Evolutionary conservation across 441 rosid genomes (phyloP).

Genomic region (Theobroma grandiflorum): DNA sequence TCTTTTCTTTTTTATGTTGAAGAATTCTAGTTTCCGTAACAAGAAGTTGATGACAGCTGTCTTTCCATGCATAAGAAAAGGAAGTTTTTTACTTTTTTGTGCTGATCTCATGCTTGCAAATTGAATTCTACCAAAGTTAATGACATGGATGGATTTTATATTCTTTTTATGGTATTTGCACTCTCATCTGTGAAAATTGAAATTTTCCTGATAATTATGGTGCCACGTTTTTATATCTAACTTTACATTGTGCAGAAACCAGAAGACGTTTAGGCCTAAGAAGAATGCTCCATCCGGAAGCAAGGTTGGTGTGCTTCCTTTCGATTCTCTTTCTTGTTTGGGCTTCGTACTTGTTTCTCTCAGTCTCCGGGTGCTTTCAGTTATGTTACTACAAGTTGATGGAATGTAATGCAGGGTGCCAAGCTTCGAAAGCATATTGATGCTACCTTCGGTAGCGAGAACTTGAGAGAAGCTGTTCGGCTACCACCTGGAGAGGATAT

Average conservation of each 20-base stretch:
- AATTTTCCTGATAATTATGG: constrained; percentile 11
- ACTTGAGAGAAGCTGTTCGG: constrained; percentile 55
- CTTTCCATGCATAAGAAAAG: not conserved
- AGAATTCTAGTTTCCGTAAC: not conserved
- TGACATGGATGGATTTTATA: not conserved
- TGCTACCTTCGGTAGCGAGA: constrained; percentile 58
- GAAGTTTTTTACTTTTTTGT: not conserved
- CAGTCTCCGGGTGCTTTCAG: not conserved
- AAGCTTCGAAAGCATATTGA: constrained; percentile 57
- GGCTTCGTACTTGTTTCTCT: not conserved
- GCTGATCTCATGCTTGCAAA: not conserved
- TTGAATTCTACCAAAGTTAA: not conserved
- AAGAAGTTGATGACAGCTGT: constrained; percentile 4
- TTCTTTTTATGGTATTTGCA: not conserved
- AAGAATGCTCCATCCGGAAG: constrained; percentile 75
- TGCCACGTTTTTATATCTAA: not conserved
- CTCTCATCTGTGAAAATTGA: not conserved
- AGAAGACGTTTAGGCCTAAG: constrained; percentile 73
- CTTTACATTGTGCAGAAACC: constrained; percentile 54
- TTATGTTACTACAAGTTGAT: not conserved
- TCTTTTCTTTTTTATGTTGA: not conserved
- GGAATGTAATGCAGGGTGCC: constrained; percentile 44
- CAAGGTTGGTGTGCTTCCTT: constrained; percentile 45
- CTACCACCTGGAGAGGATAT: constrained; percentile 62
- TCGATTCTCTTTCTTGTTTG: not conserved